Conservation (phyloP, 2,329 filamentous ascomycete genomes). For the Alternaria sp. region DNA sequence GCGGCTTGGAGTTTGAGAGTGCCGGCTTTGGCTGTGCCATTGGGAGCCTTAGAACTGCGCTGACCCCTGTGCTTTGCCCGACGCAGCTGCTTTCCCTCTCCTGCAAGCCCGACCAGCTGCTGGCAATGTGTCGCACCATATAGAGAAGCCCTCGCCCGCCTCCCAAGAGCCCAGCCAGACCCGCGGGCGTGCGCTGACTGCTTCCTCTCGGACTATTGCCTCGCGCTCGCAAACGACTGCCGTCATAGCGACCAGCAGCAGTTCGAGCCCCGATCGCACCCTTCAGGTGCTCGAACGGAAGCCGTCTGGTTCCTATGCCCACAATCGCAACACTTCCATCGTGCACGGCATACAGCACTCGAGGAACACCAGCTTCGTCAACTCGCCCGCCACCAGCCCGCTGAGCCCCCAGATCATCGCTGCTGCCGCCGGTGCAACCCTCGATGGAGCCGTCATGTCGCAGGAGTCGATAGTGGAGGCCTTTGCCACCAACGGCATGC, state of each 20-base stretch:
- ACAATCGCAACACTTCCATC: conserved; percentile 96
- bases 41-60: conserved; percentile 36
- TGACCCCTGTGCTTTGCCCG: conserved; percentile 39
- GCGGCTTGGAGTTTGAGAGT: conserved; percentile 25
- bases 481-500: conserved; percentile 44
- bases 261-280: conserved; percentile 52
- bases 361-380: conserved; percentile 85
- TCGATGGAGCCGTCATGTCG: conserved; percentile 54
- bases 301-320: conserved; percentile 71
- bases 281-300: conserved; percentile 56
- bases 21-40: conserved; percentile 28
- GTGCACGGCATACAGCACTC: conserved; percentile 95
- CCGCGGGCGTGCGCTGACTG: conserved; percentile 57
- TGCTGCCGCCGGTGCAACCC: conserved; percentile 47
- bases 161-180: conserved; percentile 56
- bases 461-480: conserved; percentile 52
- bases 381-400: conserved; percentile 78
- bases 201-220: conserved; percentile 54
- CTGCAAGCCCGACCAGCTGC: conserved; percentile 52
- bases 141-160: conserved; percentile 42
- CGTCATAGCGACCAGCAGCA: conserved; percentile 41
- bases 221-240: conserved; percentile 57
- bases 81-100: conserved; percentile 52
- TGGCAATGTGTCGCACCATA: conserved; percentile 52
- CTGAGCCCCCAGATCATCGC: conserved; percentile 87